These are phyloP conservation scores for Microbotryum violaceum DNA, from an alignment of 1,284 basidiomycete genomes.

Conservation along the genomic window DNA sequence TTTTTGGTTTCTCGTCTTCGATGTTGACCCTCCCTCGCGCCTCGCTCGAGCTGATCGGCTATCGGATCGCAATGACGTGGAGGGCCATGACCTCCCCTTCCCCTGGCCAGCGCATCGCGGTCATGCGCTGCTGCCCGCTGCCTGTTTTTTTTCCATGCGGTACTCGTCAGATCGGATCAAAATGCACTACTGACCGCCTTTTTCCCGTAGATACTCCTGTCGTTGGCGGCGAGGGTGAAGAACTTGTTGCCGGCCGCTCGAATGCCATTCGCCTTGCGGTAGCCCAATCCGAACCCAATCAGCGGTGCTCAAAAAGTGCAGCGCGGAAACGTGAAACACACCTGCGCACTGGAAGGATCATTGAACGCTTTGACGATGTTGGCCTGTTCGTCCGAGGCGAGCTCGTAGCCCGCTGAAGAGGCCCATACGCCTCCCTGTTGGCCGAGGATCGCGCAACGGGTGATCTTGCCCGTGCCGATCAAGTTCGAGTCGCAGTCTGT, in stretches of 20 bases:
- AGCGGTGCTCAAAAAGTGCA: too few species aligned
- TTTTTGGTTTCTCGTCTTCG: neutral
- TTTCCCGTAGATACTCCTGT: slow-evolving; percentile 68
- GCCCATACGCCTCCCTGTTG: slow-evolving; percentile 85
- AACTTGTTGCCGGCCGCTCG: slow-evolving; percentile 69
- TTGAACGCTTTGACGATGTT: slow-evolving; percentile 54
- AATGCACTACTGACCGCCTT: slow-evolving; percentile 55
- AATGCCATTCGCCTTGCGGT: slow-evolving; percentile 52
- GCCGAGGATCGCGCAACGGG: slow-evolving; percentile 77
- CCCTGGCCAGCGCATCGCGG: too few species aligned
- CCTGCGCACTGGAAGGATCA: slow-evolving; percentile 47
- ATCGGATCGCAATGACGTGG: too few species aligned
- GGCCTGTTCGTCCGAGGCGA: slow-evolving; percentile 66
- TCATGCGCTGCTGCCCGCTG: too few species aligned
- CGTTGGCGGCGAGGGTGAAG: slow-evolving; percentile 59
- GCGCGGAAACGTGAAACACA: too few species aligned
- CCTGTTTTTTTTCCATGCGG: too few species aligned
- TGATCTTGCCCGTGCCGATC: slow-evolving; percentile 65
- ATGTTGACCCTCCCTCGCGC: too few species aligned
- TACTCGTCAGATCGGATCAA: too few species aligned
- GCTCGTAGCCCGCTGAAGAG: slow-evolving; percentile 61
- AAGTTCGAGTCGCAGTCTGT: slow-evolving; percentile 80
- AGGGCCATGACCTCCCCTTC: too few species aligned
- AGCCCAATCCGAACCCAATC: too few species aligned
- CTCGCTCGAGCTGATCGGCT: neutral